Evolutionary conservation across 2,329 filamentous ascomycete species (phyloP).

Genomic region (Aspergillus neotritici): DNA sequence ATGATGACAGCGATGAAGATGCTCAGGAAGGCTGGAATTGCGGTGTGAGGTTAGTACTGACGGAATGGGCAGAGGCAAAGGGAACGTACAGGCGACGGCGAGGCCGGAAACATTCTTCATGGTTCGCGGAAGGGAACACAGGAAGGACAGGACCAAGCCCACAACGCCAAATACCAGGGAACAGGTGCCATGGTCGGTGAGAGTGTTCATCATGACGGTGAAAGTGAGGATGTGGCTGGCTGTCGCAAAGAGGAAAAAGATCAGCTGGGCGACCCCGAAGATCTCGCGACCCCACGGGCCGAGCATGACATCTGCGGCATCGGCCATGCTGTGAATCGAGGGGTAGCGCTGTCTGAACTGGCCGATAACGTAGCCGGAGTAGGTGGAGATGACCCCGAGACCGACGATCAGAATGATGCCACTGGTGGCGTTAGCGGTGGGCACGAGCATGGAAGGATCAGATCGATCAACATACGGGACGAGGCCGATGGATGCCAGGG

Average conservation of each 20-base stretch:
- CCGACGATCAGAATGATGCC: conserved; percentile 50
- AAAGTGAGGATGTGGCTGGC: conserved; percentile 67
- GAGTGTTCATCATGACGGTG: conserved; percentile 60
- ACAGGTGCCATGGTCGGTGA: conserved; percentile 58
- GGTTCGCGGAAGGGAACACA: conserved; percentile 57
- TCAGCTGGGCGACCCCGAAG: conserved; percentile 55
- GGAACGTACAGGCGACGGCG: conserved; percentile 49
- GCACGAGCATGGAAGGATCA: not conserved
- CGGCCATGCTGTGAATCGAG: conserved; percentile 60
- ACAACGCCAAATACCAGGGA: conserved; percentile 59
- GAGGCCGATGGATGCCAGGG: conserved; percentile 47
- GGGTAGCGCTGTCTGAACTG: conserved; percentile 54
- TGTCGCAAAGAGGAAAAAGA: conserved; percentile 64
- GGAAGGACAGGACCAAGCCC: conserved; percentile 53
- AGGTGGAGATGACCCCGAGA: conserved; percentile 53
- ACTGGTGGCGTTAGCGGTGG: conserved; percentile 18
- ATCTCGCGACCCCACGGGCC: conserved; percentile 58
- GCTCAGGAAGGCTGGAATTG: conserved; percentile 51
- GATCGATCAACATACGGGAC: conserved; percentile 36
- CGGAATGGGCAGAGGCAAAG: not conserved
- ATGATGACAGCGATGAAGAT: conserved; percentile 61
- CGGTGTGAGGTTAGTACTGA: not conserved
- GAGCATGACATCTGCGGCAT: conserved; percentile 58
- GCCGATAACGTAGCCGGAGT: conserved; percentile 55
- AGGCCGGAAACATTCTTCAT: conserved; percentile 58